Percentiles rank a stretch among this genome's conserved stretches.
phyloP scores from a whole-genome alignment of 2,329 filamentous ascomycete genomes.

The Ophiostoma perfectum region DNA sequence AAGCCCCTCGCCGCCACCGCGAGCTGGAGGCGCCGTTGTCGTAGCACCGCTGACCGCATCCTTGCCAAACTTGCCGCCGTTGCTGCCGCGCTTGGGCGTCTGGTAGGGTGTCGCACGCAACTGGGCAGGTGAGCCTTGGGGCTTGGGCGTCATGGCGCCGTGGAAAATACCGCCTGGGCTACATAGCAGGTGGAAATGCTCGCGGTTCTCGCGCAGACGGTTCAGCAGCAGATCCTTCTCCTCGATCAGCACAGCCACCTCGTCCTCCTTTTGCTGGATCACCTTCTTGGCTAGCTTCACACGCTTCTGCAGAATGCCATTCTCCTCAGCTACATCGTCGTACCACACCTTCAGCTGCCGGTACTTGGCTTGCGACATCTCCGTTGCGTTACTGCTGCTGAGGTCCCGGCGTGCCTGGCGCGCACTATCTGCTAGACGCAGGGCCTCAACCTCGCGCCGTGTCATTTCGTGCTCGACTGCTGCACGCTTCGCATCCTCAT shows the following conservation, averaged over 20 bases:
- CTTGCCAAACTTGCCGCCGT: constrained; percentile 30
- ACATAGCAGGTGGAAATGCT: constrained; percentile 75
- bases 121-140: constrained; percentile 42
- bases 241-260: constrained; percentile 63
- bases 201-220: constrained; percentile 82
- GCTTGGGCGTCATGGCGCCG: constrained; percentile 54
- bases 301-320: constrained; percentile 57
- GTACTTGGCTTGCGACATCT: constrained; percentile 50
- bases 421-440: constrained; percentile 68
- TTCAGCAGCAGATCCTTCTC: constrained; percentile 72
- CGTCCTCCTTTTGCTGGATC: constrained; percentile 71
- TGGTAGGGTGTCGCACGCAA: constrained; percentile 47
- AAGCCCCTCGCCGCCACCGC: constrained; percentile 56
- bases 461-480: constrained; percentile 89
- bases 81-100: constrained; percentile 39
- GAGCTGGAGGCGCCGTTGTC: not conserved
- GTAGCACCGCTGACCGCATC: constrained; percentile 23
- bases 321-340: constrained; percentile 62
- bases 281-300: constrained; percentile 70
- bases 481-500: constrained; percentile 78
- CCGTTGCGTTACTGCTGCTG: constrained; percentile 37
- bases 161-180: constrained; percentile 67
- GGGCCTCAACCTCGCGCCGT: constrained; percentile 77
- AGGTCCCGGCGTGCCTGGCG: constrained; percentile 54
- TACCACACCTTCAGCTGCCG: constrained; percentile 61